phyloP scores from a whole-genome alignment of 2,329 filamentous ascomycete genomes.

The Hypoxylon sp. region DNA sequence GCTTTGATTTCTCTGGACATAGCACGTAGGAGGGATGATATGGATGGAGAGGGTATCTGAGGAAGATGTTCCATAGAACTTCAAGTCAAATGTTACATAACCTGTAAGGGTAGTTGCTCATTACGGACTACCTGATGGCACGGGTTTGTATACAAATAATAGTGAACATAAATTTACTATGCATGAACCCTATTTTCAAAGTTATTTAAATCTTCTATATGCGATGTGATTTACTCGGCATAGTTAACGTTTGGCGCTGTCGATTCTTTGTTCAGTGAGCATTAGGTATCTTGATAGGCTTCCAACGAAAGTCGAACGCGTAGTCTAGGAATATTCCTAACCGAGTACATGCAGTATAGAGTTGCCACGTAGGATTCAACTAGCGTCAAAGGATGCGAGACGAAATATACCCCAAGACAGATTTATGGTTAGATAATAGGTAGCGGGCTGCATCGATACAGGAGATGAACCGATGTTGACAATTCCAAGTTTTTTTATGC shows the following conservation, averaged over 20 bases:
- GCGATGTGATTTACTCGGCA: neutral
- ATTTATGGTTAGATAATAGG: neutral
- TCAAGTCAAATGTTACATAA: constrained; percentile 39
- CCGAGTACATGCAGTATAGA: neutral
- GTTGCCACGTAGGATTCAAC: neutral
- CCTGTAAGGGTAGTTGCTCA: constrained; percentile 37
- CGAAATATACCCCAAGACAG: neutral
- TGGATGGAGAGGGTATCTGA: constrained; percentile 43
- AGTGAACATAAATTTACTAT: constrained; percentile 54
- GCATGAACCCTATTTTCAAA: neutral
- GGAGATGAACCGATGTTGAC: neutral
- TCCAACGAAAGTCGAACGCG: neutral
- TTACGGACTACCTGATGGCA: constrained; percentile 24
- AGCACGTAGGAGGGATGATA: constrained; percentile 42
- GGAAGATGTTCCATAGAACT: constrained; percentile 42
- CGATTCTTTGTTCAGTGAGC: neutral
- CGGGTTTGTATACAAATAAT: constrained; percentile 57
- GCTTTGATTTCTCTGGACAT: constrained; percentile 51
- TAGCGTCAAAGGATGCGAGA: neutral
- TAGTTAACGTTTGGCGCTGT: neutral
- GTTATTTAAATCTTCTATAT: neutral
- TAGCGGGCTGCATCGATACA: neutral
- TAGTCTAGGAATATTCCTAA: neutral
- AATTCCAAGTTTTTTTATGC: neutral
- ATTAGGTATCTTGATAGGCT: neutral